Evolutionary conservation across 2,329 filamentous ascomycete genomes (phyloP).

Genomic region (Sordariomycetes sp.): DNA sequence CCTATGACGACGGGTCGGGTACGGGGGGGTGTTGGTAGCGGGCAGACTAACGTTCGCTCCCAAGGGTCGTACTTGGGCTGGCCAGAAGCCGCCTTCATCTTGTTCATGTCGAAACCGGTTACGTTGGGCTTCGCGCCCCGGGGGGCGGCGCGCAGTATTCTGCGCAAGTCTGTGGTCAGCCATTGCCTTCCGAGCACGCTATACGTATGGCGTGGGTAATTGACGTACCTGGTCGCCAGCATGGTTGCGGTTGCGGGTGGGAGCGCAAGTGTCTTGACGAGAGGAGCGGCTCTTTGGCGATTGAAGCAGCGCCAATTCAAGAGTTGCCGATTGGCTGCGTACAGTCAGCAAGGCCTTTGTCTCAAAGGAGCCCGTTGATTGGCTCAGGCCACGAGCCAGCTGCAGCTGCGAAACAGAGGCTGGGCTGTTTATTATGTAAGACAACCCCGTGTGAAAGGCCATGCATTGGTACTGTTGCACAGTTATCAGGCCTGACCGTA

Average conservation of each 20-base stretch:
- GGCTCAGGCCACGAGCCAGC: neutral
- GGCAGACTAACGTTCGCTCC: conserved; percentile 41
- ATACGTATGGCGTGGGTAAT: neutral
- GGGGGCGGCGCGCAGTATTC: conserved; percentile 36
- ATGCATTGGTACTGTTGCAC: neutral
- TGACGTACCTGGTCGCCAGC: conserved; percentile 4
- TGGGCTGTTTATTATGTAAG: neutral
- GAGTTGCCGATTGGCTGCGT: neutral
- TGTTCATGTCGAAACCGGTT: conserved; percentile 84
- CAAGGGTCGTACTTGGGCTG: conserved; percentile 55
- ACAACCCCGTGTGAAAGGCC: neutral
- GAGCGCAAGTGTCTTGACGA: neutral
- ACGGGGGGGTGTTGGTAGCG: neutral
- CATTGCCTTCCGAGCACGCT: neutral
- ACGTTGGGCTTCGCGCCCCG: conserved; percentile 57
- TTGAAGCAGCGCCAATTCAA: neutral
- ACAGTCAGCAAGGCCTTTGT: conserved; percentile 3
- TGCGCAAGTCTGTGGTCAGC: conserved; percentile 8
- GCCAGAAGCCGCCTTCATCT: conserved; percentile 63
- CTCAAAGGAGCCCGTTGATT: neutral
- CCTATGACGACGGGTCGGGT: neutral
- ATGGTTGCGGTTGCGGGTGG: neutral
- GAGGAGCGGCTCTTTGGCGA: neutral
- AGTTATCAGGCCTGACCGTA: neutral
- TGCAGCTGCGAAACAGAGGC: neutral